Evolutionary conservation across 208 protist genomes (phyloP), one percentile per base, ranked within the genome.

Genomic region (Sergeia podlipaevii): DNA sequence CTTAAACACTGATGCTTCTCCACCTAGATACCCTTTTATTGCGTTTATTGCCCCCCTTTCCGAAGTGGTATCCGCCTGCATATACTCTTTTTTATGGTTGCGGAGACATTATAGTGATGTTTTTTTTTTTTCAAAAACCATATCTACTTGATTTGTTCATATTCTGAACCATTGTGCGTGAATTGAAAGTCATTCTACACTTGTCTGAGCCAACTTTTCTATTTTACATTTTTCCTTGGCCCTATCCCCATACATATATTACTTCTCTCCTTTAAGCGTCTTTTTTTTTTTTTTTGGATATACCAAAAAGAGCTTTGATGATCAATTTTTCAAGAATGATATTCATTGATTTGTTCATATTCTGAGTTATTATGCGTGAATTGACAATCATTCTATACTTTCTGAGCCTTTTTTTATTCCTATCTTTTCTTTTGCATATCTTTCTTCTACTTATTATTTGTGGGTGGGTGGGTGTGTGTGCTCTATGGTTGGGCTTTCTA

Each of bases 21-120:
- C 27, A 63, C 51, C 24, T 47, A 11, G 36, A 33, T 52, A 3
- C 4, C 32, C 43, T 1, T 18, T 28, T 63, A 44, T 63, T 42
- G 20, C 43, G 30, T 43, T 52, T 51, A 15, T 54, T 42, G 23
- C 32, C 49, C 4, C 18, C 38, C 34, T 38, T 32, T n/a, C n/a
- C n/a, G n/a, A n/a, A n/a, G n/a, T n/a, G n/a, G n/a, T n/a, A n/a
- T n/a, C n/a, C n/a, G n/a, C 23, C 32, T 58, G 21, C 44, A 20
- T 11, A 20, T 58, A 37, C 45, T 2, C 27, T 50, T 5, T 28
- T 17, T 50, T 45, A 5, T 15, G 10, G 15, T 4, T 33, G 33
- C 39, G 18, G 13, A 43, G 18, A 56, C 41, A 15, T 8, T 4
- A 20, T 41, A 29, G 10, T 38, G 23, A 3, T 13, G 39, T 34